Evolutionary conservation across 768 basidiomycete genomes (phyloP).

Genomic region (Rhodotorula babjevae): DNA sequence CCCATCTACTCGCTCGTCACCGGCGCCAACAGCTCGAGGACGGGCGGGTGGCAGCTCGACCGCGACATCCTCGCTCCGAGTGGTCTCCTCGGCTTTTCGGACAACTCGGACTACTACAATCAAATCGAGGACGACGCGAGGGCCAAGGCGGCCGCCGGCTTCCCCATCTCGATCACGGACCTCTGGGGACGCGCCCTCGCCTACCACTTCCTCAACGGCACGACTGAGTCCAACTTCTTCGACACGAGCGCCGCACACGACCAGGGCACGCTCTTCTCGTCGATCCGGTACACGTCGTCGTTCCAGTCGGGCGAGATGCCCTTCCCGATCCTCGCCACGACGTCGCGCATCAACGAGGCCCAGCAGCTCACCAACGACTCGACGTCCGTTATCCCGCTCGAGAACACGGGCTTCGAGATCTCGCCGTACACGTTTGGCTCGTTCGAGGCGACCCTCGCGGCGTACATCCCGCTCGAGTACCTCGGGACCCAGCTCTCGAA

Average conservation of each 20-base stretch:
- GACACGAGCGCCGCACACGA: slow-evolving; percentile 53
- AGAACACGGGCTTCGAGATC: slow-evolving; percentile 37
- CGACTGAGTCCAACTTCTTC: background rate
- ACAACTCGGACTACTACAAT: slow-evolving; percentile 54
- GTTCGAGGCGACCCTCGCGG: slow-evolving; percentile 66
- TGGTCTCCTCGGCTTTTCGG: slow-evolving; percentile 52
- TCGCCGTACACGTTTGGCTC: slow-evolving; percentile 54
- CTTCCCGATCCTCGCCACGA: slow-evolving; percentile 62
- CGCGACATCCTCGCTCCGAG: slow-evolving; percentile 57
- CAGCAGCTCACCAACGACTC: slow-evolving; percentile 3
- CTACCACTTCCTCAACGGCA: slow-evolving; percentile 55
- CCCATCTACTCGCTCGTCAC: slow-evolving; percentile 47
- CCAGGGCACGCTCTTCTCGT: slow-evolving; percentile 58
- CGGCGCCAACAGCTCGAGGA: slow-evolving; percentile 36
- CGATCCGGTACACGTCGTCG: slow-evolving; percentile 49
- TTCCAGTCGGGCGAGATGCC: slow-evolving; percentile 57
- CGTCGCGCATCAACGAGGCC: slow-evolving; percentile 43
- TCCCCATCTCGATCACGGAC: slow-evolving; percentile 37
- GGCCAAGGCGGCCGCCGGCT: slow-evolving; percentile 37
- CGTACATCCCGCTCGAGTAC: slow-evolving; percentile 56
- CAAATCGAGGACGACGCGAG: slow-evolving; percentile 27
- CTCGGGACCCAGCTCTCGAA: slow-evolving; percentile 62
- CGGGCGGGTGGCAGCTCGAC: slow-evolving; percentile 59
- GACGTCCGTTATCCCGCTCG: slow-evolving; percentile 38
- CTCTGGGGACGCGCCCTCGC: slow-evolving; percentile 59